Conservation (phyloP, 805 yeast species). For the Teunomyces pallodes region DNA sequence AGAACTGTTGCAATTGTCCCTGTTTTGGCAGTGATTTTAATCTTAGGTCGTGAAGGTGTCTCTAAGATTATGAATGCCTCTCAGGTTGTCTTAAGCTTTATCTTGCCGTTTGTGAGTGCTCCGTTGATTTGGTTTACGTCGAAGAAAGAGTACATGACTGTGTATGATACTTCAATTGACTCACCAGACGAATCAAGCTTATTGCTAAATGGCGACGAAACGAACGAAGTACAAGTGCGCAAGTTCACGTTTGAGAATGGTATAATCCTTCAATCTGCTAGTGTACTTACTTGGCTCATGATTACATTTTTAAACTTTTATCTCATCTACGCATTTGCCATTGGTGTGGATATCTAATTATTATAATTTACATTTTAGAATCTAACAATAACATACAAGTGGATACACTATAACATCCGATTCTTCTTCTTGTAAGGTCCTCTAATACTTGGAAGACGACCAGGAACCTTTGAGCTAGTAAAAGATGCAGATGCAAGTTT, state of each 20-base stretch:
- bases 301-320: conserved; percentile 40
- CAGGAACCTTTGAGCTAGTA: conserved; percentile 8
- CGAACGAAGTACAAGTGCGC: conserved; percentile 3
- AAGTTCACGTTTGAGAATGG: conserved; percentile 42
- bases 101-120: conserved; percentile 43
- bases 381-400: not conserved
- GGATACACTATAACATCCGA: conserved; percentile 7
- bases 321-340: conserved; percentile 39
- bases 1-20: conserved; percentile 43
- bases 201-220: conserved; percentile 9
- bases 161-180: conserved; percentile 21
- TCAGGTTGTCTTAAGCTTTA: conserved; percentile 44
- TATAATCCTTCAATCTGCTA: conserved; percentile 25
- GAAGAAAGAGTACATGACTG: conserved; percentile 39
- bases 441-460: conserved; percentile 37
- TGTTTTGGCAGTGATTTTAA: conserved; percentile 34
- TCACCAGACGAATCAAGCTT: conserved; percentile 8
- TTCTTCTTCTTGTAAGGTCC: conserved; percentile 39
- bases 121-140: conserved; percentile 46
- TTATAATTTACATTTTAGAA: not conserved
- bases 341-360: conserved; percentile 37
- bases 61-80: conserved; percentile 45
- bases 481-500: conserved; percentile 5
- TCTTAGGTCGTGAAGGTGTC: conserved; percentile 44
- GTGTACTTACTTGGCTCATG: conserved; percentile 39